Base-by-base conservation (phyloP, 345 rosid genomes). In the Gossypium sturtianum region DNA sequence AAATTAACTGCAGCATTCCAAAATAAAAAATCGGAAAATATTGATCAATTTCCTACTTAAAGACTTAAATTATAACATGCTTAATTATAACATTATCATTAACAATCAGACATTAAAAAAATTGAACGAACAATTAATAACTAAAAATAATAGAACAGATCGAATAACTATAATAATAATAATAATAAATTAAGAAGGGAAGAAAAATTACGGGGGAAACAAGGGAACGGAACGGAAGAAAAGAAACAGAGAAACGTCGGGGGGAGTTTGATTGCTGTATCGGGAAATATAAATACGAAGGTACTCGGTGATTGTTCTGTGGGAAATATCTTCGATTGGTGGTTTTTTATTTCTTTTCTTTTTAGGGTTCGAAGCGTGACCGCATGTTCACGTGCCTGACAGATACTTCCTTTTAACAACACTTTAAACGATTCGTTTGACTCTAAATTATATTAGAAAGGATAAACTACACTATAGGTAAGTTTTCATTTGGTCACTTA, bases 311-410 rank as follows among this genome's bases (percentile, higher is more conserved):
- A 66, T 12, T 12, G 25, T 45, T 66, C 38, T 47, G 13, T 22
- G 70, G 22, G n/a, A 45, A 66, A 66, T 20, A 66, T 66, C 51
- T 19, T 44, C 47, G 27, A 52, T 5, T 44, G 52, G 70, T 19
- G 27, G 25, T 2, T 19, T n/a, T 56, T n/a, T 41, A 2, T 4
- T 65, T 43, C 2, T 3, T 29, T 16, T 51, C 16, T 53, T 53
- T 53, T 53, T 22, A 48, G 71, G 71, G 71, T 67, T 67, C 41
- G 71, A 67, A 23, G 56, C 12, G 71, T 64, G 68, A 64, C 49
- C 20, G 23, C 8, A 43, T 25, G 20, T 38, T n/a, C 49, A 64
- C 49, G 49, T 53, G 68, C 2, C 17, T 2, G 53, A 66, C 10
- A 65, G 52, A 44, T 44, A 34, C 47, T n/a, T 41, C 12, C 45